These are phyloP conservation scores for Chalciporus pseudorubinellus DNA, from an alignment of 768 basidiomycete species.

Conservation along the genomic window DNA sequence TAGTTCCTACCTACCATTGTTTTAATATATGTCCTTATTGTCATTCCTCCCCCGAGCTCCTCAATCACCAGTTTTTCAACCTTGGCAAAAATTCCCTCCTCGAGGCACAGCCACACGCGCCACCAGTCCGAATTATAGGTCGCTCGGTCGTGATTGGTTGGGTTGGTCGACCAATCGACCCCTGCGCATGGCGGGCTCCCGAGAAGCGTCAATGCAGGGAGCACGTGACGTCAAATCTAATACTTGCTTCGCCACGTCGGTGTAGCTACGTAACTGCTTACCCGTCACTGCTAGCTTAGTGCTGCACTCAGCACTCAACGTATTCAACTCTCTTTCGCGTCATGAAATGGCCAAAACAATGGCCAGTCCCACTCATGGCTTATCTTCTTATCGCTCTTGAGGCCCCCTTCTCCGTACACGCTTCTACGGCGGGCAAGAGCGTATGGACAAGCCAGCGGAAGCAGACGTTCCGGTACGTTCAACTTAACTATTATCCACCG, in stretches of 20 bases:
- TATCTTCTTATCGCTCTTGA: slow-evolving; percentile 40
- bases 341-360: slow-evolving; percentile 46
- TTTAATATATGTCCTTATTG: no score
- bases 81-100: no score
- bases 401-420: slow-evolving; percentile 15
- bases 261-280: no score
- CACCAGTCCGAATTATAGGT: no score
- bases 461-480: slow-evolving; percentile 50
- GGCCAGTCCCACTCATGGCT: slow-evolving; percentile 48
- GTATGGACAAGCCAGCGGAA: slow-evolving; percentile 61
- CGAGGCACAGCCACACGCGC: no score
- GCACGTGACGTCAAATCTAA: slow-evolving; percentile 19
- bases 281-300: slow-evolving; percentile 8
- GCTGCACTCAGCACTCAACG: slow-evolving; percentile 4
- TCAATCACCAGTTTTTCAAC: no score
- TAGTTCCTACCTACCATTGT: no score
- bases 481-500: not conserved
- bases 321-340: slow-evolving; percentile 9
- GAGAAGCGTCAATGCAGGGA: no score
- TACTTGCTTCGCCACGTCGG: slow-evolving; percentile 22
- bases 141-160: no score
- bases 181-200: no score
- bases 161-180: no score
- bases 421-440: slow-evolving; percentile 21
- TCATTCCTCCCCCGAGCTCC: no score